Evolutionary conservation across 2,329 filamentous ascomycete species (phyloP), one percentile per base, ranked within the genome.

Genomic region (Aspergillus sp.): DNA sequence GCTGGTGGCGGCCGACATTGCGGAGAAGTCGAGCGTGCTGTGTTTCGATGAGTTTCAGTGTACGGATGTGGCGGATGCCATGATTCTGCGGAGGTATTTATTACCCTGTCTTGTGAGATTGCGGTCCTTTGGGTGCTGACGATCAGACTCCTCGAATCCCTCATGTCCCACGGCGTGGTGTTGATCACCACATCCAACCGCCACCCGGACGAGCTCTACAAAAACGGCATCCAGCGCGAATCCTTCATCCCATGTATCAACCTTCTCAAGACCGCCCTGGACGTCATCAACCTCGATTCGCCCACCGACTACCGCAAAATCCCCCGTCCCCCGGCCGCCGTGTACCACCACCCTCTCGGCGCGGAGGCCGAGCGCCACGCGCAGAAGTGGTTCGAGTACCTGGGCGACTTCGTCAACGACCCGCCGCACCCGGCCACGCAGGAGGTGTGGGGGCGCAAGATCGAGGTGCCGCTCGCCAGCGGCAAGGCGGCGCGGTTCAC

Each of bases 11-110:
- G 94, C 93, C n/a, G 88, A 94, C 66, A 94, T 99, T 68, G 94
- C 94, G 6, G 84, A 90, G 64, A 80, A 86, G 56, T 87, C 86
- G 32, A 90, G 88, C 52, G 90, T 99, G 22, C 78, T 99, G 38
- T 99, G 94, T 72, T 99, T 99, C 68, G 94, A 99, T 72, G 94
- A 99, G 76, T 99, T 99, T 67, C 94, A 99, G 70, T 96, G 92
- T 68, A 99, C 94, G 36, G 94, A 99, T 73, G 93, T 99, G 30
- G 94, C 94, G 14, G 93, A 97, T 75, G 94, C 94, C 62, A 99
- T 99, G 94, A 99, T 99, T 63, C 71, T 99, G 61, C 82, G 94
- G 63, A 82, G 89, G 79, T 85, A 30, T 70, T 45, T 71, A 53
- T 6, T 22, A 22, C 7, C 22, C 22, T 7, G 3, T 4, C 22